These are phyloP conservation scores for Pichia sp. DNA, from an alignment of 1,139 yeast species.

Conservation along the genomic window DNA sequence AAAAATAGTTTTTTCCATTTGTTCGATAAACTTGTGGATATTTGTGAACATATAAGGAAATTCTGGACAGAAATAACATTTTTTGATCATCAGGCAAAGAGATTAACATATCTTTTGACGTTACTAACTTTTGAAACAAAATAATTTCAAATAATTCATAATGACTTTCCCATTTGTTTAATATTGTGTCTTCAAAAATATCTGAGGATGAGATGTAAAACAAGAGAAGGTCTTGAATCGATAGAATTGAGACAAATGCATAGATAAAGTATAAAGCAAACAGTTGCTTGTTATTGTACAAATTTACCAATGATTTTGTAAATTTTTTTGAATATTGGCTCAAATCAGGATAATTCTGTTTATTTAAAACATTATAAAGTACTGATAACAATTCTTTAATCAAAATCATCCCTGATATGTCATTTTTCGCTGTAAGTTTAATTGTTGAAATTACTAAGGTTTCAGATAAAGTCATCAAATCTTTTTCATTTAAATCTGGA, in stretches of 20 bases:
- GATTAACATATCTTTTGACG: background rate
- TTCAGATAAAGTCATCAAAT: background rate
- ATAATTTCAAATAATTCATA: background rate
- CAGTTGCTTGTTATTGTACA: no score
- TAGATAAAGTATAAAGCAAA: no score
- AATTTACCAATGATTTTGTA: no score
- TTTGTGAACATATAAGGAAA: background rate
- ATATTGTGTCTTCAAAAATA: background rate
- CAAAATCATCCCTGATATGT: no score
- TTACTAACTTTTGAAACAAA: background rate
- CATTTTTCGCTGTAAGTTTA: no score
- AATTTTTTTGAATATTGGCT: no score
- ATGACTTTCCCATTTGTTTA: background rate
- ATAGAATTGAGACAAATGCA: no score
- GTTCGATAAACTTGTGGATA: background rate
- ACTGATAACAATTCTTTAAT: no score
- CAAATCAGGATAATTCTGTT: no score
- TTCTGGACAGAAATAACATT: background rate
- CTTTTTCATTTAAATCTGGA: no score
- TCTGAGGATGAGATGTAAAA: background rate
- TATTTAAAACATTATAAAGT: no score
- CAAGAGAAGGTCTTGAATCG: no score
- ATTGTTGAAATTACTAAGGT: background rate
- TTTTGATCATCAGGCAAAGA: background rate
- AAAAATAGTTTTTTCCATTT: background rate